Evolutionary conservation across 129 eudicot species (phyloP), one percentile per base, ranked within the genome.

Genomic region (Chrysanthemum lavandulifolium): DNA sequence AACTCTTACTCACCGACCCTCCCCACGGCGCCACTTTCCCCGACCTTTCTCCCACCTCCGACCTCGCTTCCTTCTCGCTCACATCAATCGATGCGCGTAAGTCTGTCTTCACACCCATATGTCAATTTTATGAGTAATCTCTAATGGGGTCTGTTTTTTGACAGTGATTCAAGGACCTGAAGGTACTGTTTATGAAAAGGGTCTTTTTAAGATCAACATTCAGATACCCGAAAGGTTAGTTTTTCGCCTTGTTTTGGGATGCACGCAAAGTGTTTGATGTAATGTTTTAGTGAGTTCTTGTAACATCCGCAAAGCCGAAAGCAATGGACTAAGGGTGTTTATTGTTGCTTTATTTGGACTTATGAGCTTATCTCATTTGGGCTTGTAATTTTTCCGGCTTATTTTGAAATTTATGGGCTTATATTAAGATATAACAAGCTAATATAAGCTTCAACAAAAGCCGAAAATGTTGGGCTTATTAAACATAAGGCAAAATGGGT

Each of bases 21-120:
- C 97, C 97, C 13, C 95, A 82, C 54, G 86, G 80, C 64, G 90
- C 88, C 14, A 61, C 92, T 50, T 86, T 89, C 73, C 96, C 96
- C 13, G 62, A 64, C 47, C 92, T 89, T 68, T 82, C 89, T 62
- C 78, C 84, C 8, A 49, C 78, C 23, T 79, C 85, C 71, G 80
- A 80, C 64, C 79, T 74, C 4, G 73, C 84, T 6, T 72, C 86
- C 27, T 54, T 78, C 72, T 86, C 96, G 12, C 96, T 89, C 67
- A 31, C 90, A 69, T 48, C 85, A 67, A 86, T 89, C 31, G 76
- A 80, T 55, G 96, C 92, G 63, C 71, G 96, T 88, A 84, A 69
- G 78, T 59, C 53, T n/a, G n/a, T n/a, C n/a, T n/a, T n/a, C n/a
- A n/a, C n/a, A 29, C 58, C 49, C 12, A 49, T 27, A 4, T 47